Base-by-base conservation (phyloP, 257 asterid genomes). In the Nyctanthes arbortristis region DNA sequence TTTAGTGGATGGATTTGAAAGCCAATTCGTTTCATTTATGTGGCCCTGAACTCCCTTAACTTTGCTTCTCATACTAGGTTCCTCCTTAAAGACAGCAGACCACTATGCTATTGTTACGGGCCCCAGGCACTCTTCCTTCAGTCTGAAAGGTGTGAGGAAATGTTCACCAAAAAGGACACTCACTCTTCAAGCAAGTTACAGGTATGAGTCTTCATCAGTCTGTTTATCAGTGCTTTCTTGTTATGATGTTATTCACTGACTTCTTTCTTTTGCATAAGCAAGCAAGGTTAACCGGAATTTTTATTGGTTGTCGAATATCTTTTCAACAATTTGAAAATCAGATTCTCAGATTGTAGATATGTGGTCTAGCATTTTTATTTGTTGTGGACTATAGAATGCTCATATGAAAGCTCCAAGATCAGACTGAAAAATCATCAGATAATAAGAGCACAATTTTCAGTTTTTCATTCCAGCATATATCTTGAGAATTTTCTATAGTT, bases 101-200 rank as follows among this genome's bases (percentile, higher is more conserved):
- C 85, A 75, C 35, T 55, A 49, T 66, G 71, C 69, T 25, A 30
- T 60, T 9, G 72, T 70, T 35, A 24, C 61, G 68, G 78, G 78
- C 49, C 82, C 91, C 47, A 70, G 75, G 60, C 84, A 77, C 69
- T 70, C 83, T 79, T 78, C 88, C 70, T 83, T 88, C 69, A 66
- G 81, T 67, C 73, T 43, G 30, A 77, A 73, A 76, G 82, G 80
- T 66, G 55, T 72, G 45, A 74, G 82, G 75, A 88, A 81, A 72
- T 76, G 78, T 65, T 30, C 75, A n/a, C n/a, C n/a, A 39, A 78
- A 77, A 61, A 84, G 88, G 68, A 36, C 62, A 65, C 85, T 88
- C 78, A 54, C 77, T 14, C 69, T 89, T 73, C 89, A 73, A 80
- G 95, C 96, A 59, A 73, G 83, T 75, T 85, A 86, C 62, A 82